phyloP scores from a whole-genome alignment of 352 stramenopile genomes.

The Globisporangium emineosum region DNA sequence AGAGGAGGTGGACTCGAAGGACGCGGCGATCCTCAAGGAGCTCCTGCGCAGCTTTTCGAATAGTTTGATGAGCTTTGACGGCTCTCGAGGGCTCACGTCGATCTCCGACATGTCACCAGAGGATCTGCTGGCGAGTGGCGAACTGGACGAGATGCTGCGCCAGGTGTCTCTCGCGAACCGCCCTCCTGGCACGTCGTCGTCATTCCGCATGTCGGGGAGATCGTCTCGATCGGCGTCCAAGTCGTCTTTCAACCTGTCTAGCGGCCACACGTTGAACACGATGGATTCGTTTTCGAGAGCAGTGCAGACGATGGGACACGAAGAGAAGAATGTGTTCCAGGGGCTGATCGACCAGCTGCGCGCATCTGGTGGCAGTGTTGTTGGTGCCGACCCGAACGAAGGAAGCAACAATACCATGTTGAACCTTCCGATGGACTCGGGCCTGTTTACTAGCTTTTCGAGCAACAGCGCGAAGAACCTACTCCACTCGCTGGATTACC shows the following conservation, averaged over 20 bases:
- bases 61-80: slow-evolving; percentile 59
- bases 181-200: slow-evolving; percentile 22
- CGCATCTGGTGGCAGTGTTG: slow-evolving; percentile 13
- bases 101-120: slow-evolving; percentile 76
- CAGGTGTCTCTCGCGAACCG: slow-evolving; percentile 64
- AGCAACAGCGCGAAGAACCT: slow-evolving; percentile 35
- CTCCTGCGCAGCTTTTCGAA: slow-evolving; percentile 65
- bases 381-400: slow-evolving; percentile 15
- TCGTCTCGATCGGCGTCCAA: slow-evolving; percentile 30
- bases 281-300: slow-evolving; percentile 52
- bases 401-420: slow-evolving; percentile 23
- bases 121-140: slow-evolving; percentile 69
- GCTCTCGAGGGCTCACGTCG: slow-evolving; percentile 40
- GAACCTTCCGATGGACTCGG: slow-evolving; percentile 41
- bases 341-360: slow-evolving; percentile 49
- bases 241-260: slow-evolving; percentile 15
- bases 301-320: slow-evolving; percentile 47
- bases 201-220: slow-evolving; percentile 49
- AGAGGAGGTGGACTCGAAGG: slow-evolving; percentile 55
- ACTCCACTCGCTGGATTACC: slow-evolving; percentile 36
- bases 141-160: slow-evolving; percentile 78
- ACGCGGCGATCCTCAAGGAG: slow-evolving; percentile 68
- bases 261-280: slow-evolving; percentile 17
- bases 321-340: slow-evolving; percentile 69
- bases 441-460: slow-evolving; percentile 33